phyloP scores from a whole-genome alignment of 2,329 filamentous ascomycete species.

The Calonectria pauciramosa region DNA sequence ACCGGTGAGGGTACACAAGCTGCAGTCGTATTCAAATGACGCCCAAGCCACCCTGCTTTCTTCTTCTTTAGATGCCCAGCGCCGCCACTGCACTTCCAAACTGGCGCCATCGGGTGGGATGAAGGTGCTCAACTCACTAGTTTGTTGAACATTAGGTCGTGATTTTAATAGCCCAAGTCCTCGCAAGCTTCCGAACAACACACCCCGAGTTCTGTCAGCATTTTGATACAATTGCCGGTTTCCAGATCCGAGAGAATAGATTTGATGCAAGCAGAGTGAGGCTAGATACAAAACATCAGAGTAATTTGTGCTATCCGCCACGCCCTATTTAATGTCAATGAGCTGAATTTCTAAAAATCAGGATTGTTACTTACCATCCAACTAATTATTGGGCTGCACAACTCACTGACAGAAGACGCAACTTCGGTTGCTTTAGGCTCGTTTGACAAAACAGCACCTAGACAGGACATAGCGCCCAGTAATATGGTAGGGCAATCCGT shows the following conservation, averaged over 20 bases:
- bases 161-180: constrained; percentile 45
- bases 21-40: constrained; percentile 51
- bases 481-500: constrained; percentile 40
- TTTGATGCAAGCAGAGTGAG: constrained; percentile 49
- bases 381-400: constrained; percentile 46
- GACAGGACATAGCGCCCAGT: constrained; percentile 47
- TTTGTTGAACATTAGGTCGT: constrained; percentile 18
- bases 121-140: constrained; percentile 7
- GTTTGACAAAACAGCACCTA: constrained; percentile 44
- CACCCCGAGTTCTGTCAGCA: constrained; percentile 46
- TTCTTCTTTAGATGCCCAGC: constrained; percentile 43
- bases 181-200: constrained; percentile 46
- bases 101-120: background rate
- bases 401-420: constrained; percentile 39
- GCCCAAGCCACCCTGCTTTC: constrained; percentile 47
- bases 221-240: constrained; percentile 48
- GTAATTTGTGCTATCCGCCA: constrained; percentile 43
- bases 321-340: constrained; percentile 31
- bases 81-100: constrained; percentile 38
- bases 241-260: constrained; percentile 50
- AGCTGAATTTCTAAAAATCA: no score
- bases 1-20: constrained; percentile 47
- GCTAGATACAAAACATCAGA: constrained; percentile 44
- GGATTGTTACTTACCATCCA: constrained; percentile 40
- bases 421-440: constrained; percentile 31